A percentile compares a stretch with the other conserved stretches of the same genome.
Evolutionary conservation across 352 stramenopile genomes (phyloP).

Genomic region (Pythium oligandrum): DNA sequence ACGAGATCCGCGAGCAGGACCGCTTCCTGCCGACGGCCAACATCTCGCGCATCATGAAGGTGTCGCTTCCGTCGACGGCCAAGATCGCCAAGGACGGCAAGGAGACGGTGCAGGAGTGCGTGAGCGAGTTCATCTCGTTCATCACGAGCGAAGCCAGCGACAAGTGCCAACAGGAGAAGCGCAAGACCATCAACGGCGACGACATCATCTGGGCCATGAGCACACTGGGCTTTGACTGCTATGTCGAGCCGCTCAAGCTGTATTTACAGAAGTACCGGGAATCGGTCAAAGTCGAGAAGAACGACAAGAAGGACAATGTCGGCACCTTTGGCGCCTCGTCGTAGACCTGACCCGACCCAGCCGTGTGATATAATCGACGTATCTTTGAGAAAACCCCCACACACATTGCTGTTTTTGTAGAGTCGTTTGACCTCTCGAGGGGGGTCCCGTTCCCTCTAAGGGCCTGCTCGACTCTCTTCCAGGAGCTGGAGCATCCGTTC

Average conservation of each 20-base stretch:
- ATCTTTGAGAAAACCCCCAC: not conserved
- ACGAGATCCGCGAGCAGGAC: slow-evolving; percentile 94
- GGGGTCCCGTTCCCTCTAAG: too few species aligned
- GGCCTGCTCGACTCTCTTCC: slow-evolving; percentile 14
- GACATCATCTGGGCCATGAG: slow-evolving; percentile 99
- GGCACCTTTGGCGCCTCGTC: slow-evolving; percentile 81
- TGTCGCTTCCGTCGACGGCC: slow-evolving; percentile 95
- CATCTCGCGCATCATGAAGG: slow-evolving; percentile 99
- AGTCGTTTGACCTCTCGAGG: too few species aligned
- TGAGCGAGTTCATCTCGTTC: slow-evolving; percentile 99
- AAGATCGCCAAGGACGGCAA: slow-evolving; percentile 99
- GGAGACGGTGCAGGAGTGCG: slow-evolving; percentile 99
- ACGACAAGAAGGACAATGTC: slow-evolving; percentile 90
- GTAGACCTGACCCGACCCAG: slow-evolving; percentile 22
- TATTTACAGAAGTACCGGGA: slow-evolving; percentile 99
- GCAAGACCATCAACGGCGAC: slow-evolving; percentile 99
- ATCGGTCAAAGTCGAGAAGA: slow-evolving; percentile 88
- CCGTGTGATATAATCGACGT: slow-evolving; percentile 2
- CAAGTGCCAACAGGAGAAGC: slow-evolving; percentile 99
- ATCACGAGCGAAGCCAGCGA: slow-evolving; percentile 98
- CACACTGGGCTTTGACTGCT: slow-evolving; percentile 99
- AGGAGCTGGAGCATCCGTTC: slow-evolving; percentile 38
- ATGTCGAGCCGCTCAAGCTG: slow-evolving; percentile 98
- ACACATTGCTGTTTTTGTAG: too few species aligned
- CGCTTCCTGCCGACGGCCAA: slow-evolving; percentile 99